Conservation (phyloP, 1,284 basidiomycete species). For the Cutaneotrichosporon cutaneum region DNA sequence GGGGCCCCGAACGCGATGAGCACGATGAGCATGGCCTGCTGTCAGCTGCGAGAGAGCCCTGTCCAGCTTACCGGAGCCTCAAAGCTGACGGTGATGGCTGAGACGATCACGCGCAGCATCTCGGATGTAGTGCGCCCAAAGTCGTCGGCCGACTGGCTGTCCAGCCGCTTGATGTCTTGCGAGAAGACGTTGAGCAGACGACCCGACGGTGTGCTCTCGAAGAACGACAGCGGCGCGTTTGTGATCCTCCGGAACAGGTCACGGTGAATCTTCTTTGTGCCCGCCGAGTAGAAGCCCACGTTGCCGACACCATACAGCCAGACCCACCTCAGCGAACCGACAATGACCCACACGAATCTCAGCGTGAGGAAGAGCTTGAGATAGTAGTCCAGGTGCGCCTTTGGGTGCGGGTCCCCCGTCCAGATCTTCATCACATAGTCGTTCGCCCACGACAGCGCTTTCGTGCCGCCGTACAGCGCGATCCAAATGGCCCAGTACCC, state of each 20-base stretch:
- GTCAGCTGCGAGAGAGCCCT: background rate
- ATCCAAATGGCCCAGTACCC: slow-evolving; percentile 49
- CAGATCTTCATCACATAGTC: slow-evolving; percentile 39
- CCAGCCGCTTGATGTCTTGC: slow-evolving; percentile 62
- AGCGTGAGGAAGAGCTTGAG: slow-evolving; percentile 35
- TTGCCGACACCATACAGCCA: slow-evolving; percentile 50
- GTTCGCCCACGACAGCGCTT: slow-evolving; percentile 28
- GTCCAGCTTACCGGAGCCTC: slow-evolving; percentile 36
- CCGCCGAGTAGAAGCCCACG: slow-evolving; percentile 60
- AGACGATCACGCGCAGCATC: slow-evolving; percentile 30
- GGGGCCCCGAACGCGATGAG: slow-evolving; percentile 34
- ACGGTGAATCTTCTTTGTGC: slow-evolving; percentile 65
- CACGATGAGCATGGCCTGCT: slow-evolving; percentile 32
- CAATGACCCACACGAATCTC: slow-evolving; percentile 22
- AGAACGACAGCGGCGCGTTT: slow-evolving; percentile 70
- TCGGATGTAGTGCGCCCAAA: slow-evolving; percentile 65
- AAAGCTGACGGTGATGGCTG: slow-evolving; percentile 28
- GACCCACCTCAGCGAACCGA: slow-evolving; percentile 43
- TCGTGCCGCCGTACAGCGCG: slow-evolving; percentile 31
- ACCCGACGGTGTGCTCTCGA: slow-evolving; percentile 79
- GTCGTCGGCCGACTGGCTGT: slow-evolving; percentile 56
- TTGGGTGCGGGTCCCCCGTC: slow-evolving; percentile 38
- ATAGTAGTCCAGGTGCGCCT: slow-evolving; percentile 35
- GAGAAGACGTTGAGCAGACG: slow-evolving; percentile 55
- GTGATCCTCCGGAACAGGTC: slow-evolving; percentile 61